phyloP scores from a whole-genome alignment of 1,284 basidiomycete species.

The Cryptococcus sp. region DNA sequence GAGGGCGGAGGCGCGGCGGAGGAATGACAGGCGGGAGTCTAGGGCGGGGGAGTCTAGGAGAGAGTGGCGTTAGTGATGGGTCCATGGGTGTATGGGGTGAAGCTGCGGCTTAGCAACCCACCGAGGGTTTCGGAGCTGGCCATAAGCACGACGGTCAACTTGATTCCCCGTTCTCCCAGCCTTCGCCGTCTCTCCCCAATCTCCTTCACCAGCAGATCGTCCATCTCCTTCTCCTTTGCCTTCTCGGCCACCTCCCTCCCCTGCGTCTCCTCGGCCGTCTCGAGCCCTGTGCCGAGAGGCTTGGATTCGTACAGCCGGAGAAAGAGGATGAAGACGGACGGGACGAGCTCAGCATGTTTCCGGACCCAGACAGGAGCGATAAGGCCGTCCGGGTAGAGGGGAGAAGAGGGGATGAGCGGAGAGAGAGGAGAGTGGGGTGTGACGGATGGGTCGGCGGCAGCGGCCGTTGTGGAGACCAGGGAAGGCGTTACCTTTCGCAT shows the following conservation, averaged over 20 bases:
- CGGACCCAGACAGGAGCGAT: constrained; percentile 96
- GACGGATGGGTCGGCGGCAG: constrained; percentile 22
- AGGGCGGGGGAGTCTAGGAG: constrained; percentile 74
- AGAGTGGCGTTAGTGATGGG: too few relatives aligned
- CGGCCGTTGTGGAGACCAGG: constrained; percentile 8
- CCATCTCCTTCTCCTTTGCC: constrained; percentile 66
- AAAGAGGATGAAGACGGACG: constrained; percentile 89
- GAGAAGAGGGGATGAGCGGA: constrained; percentile 79
- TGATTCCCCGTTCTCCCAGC: constrained; percentile 81
- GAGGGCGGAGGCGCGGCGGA: constrained; percentile 79
- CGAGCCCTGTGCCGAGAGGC: constrained; percentile 22
- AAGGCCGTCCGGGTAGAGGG: constrained; percentile 87
- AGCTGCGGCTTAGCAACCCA: constrained; percentile 45
- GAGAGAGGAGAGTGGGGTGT: constrained; percentile 76
- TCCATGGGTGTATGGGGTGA: neutral
- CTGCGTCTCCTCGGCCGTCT: constrained; percentile 17
- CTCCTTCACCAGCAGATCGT: constrained; percentile 71
- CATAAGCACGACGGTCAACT: constrained; percentile 91
- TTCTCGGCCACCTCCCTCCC: constrained; percentile 32
- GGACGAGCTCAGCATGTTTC: constrained; percentile 86
- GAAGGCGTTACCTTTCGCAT: constrained; percentile 68
- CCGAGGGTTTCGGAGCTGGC: constrained; percentile 79
- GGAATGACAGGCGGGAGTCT: constrained; percentile 76
- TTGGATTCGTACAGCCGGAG: constrained; percentile 68
- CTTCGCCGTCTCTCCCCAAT: constrained; percentile 73